phyloP scores from a whole-genome alignment of 2,329 filamentous ascomycete species.

The Neospermospora avenae region DNA sequence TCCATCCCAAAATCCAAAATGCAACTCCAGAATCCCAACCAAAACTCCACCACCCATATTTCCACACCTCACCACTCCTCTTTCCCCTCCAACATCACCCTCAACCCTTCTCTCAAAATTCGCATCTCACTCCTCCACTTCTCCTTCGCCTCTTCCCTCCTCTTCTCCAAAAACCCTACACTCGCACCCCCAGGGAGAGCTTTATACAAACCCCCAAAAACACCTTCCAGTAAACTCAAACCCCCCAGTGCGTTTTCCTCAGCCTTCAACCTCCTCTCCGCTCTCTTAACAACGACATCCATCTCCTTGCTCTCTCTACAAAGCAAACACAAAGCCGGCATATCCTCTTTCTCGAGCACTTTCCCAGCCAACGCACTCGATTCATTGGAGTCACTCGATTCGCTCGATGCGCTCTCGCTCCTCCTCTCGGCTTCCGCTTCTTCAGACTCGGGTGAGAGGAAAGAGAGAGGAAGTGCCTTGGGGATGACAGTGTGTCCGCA shows the following conservation, averaged over 20 bases:
- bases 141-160: slow-evolving; percentile 20
- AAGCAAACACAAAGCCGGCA: slow-evolving; percentile 25
- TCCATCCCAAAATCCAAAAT: neutral
- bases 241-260: slow-evolving; percentile 9
- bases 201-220: slow-evolving; percentile 21
- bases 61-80: slow-evolving; percentile 23
- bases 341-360: slow-evolving; percentile 18
- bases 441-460: neutral
- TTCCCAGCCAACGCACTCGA: neutral
- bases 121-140: slow-evolving; percentile 21
- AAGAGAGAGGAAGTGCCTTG: neutral
- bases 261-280: slow-evolving; percentile 17
- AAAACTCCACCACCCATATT: neutral
- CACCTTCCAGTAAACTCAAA: slow-evolving; percentile 10
- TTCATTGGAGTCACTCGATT: too few species aligned
- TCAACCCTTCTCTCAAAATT: slow-evolving; percentile 28
- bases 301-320: slow-evolving; percentile 22
- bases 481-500: slow-evolving; percentile 28
- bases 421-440: neutral
- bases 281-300: slow-evolving; percentile 11
- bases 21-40: neutral
- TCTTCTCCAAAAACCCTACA: slow-evolving; percentile 15
- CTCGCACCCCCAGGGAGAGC: neutral
- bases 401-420: too few species aligned
- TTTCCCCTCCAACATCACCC: slow-evolving; percentile 27